A percentile compares a stretch with the other conserved stretches of the same genome.
phyloP scores from a whole-genome alignment of 2,329 filamentous ascomycete genomes.

The Xylariaceae sp. region DNA sequence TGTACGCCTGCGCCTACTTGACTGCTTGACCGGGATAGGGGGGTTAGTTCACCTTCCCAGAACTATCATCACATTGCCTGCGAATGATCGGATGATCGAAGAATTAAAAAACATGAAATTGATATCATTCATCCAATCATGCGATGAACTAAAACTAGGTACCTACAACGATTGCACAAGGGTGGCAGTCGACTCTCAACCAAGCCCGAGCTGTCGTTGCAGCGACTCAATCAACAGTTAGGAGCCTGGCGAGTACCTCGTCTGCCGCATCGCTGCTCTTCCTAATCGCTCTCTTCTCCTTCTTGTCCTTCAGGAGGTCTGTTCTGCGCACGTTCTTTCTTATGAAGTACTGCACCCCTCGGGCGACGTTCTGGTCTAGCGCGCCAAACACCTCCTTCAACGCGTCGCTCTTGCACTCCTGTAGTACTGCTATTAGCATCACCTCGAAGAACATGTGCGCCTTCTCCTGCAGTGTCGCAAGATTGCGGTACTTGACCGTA shows the following conservation, averaged over 20 bases:
- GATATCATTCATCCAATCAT: no score
- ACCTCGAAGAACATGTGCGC: slow-evolving; percentile 80
- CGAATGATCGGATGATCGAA: no score
- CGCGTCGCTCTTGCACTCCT: slow-evolving; percentile 61
- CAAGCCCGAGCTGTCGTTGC: neutral
- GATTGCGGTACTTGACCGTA: slow-evolving; percentile 71
- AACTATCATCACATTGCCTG: no score
- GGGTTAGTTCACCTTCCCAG: no score
- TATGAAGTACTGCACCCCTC: slow-evolving; percentile 78
- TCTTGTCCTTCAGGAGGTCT: slow-evolving; percentile 52
- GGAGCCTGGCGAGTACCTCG: slow-evolving; percentile 38
- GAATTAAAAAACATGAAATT: no score
- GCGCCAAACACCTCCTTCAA: slow-evolving; percentile 69
- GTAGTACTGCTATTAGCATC: slow-evolving; percentile 74
- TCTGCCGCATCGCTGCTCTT: slow-evolving; percentile 50
- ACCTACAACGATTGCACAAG: neutral
- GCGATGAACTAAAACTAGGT: neutral
- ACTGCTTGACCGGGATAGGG: no score
- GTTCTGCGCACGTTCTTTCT: slow-evolving; percentile 73
- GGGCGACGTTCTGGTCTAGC: slow-evolving; percentile 68
- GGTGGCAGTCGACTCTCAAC: neutral
- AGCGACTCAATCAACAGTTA: slow-evolving; percentile 24
- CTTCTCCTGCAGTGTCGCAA: slow-evolving; percentile 75
- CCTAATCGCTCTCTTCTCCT: slow-evolving; percentile 50
- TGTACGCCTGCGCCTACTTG: no score